Base-by-base conservation (phyloP, 1,284 basidiomycete species). In the Trichosporon sp. region DNA sequence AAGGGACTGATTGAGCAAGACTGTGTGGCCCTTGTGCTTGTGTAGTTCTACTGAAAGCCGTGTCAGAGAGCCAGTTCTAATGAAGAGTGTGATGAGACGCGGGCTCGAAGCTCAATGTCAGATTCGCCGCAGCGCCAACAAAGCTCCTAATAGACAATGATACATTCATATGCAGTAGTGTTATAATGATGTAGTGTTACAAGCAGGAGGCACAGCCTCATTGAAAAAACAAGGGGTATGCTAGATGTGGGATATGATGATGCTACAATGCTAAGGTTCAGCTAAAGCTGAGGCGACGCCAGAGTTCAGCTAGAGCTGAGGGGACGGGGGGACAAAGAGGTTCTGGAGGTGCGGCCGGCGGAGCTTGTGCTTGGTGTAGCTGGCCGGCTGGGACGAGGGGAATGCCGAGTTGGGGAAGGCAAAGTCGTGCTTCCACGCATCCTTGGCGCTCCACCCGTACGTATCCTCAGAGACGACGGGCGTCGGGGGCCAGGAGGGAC, bases 401-500 rank as follows among this genome's bases (percentile, higher is more conserved):
- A 52, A 52, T 8, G 46, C 23, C 13, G 13, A 16, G 25, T 5
- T 11, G n/a, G 49, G 27, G 49, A 54, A 54, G 27, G 49, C 49
- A 29, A 54, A 54, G 49, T 54, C 25, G 27, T 54, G 49, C 27
- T 54, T 54, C 49, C 49, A 54, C 16, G 49, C n/a, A 16, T 54
- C 49, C 27, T 29, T 54, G 10, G 27, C 10, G 49, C 49, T 54
- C 49, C 49, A 54, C 49, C 25, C 49, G 49, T 54, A 54, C 49
- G 27, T 16, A 54, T 40, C 62, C 32, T 14, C 54, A 32, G 60
- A 60, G n/a, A 66, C 46, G 46, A 44, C 32, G 3, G 67, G 67
- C 8, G 67, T 68, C 2, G 67, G 59, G 0, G 67, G 67, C 62
- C 64, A 68, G 10, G 60, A 62, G 21, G 56, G 52, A 4, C 27